phyloP scores from a whole-genome alignment of 73 alveolate species.

The Tetrahymena elliotti region DNA sequence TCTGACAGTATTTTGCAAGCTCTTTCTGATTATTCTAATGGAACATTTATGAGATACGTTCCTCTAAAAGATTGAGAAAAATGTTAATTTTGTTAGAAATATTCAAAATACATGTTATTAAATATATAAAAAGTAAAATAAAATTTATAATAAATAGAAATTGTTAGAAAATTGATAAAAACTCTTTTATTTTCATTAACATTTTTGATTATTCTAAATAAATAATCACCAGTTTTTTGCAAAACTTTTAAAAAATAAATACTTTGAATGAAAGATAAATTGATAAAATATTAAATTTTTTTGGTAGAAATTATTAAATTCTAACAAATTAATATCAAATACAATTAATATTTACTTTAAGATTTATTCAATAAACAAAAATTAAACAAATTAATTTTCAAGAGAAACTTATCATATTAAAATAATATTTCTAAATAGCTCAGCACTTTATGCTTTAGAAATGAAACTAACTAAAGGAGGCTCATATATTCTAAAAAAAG shows the following conservation, averaged over 20 bases:
- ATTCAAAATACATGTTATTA: too few species aligned
- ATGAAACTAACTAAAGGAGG: background rate
- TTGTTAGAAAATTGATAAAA: too few species aligned
- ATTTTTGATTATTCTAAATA: too few species aligned
- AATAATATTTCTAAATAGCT: too few species aligned
- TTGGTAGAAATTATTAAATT: background rate
- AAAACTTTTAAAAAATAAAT: too few species aligned
- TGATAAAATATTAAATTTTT: background rate
- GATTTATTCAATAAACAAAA: background rate
- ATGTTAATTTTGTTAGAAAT: too few species aligned
- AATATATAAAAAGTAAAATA: too few species aligned
- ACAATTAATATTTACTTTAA: background rate
- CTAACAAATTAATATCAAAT: background rate
- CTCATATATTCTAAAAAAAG: background rate
- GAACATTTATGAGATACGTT: background rate
- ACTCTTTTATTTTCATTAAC: too few species aligned
- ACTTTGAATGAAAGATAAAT: background rate
- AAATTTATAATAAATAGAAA: too few species aligned
- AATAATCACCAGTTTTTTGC: background rate
- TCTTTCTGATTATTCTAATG: background rate
- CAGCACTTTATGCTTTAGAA: background rate
- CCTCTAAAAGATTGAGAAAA: background rate
- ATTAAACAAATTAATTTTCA: too few species aligned
- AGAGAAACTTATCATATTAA: too few species aligned
- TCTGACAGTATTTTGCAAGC: background rate